phyloP scores from a whole-genome alignment of 305 asterid genomes.

The Ajuga reptans region DNA sequence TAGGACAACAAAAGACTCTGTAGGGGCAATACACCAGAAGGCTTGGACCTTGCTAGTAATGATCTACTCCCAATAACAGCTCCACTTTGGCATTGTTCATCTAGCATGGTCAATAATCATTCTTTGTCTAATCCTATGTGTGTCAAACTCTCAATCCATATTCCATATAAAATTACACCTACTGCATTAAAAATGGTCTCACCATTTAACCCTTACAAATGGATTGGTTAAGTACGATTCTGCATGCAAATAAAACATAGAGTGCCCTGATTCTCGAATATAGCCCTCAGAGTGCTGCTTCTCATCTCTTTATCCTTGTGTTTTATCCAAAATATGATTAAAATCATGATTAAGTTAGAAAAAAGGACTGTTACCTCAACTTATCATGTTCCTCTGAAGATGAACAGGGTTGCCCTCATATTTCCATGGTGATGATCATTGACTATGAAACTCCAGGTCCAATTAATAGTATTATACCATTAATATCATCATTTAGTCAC shows the following conservation, averaged over 20 bases:
- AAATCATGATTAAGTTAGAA: not conserved
- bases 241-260: not conserved
- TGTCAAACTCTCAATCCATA: not conserved
- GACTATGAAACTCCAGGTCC: not conserved
- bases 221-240: not conserved
- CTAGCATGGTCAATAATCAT: not conserved
- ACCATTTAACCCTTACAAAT: not conserved
- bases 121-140: not conserved
- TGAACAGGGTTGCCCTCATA: slow-evolving; percentile 2
- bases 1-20: not conserved
- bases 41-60: not conserved
- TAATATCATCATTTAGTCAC: not conserved
- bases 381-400: not conserved
- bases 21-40: not conserved
- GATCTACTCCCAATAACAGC: not conserved
- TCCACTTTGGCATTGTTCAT: not conserved
- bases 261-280: not conserved
- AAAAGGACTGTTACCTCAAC: not conserved
- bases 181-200: not conserved
- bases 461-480: not conserved
- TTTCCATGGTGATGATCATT: not conserved
- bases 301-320: not conserved
- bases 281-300: not conserved
- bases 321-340: not conserved
- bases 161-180: slow-evolving; percentile 4